Evolutionary conservation across 139 green algal species (phyloP), one percentile per base, ranked within the genome.

Genomic region (Volvox africanus): DNA sequence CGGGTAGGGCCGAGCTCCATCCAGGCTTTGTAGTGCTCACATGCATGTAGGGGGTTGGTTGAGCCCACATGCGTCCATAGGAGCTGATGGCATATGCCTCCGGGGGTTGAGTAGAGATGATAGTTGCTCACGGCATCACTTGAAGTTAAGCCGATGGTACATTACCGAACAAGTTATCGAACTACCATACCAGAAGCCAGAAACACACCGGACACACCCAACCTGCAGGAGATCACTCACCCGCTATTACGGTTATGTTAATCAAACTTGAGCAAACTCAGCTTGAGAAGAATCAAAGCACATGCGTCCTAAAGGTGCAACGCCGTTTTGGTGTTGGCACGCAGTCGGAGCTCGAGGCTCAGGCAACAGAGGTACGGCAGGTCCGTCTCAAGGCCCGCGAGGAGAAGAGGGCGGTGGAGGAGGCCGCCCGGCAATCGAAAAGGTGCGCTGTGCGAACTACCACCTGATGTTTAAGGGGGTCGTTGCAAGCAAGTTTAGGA

Each of bases 341-440:
- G 24, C 76, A 91, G 87, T 76, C 76, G 1, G 24, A 85, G n/a
- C 80, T 88, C 9, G 76, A 89, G 18, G 30, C 36, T 1, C 33
- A 76, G 20, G 50, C 80, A 1, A 50, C 80, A 0, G 67, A 90
- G 21, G 36, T 82, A 14, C 68, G 84, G 37, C 30, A 73, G 55
- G 55, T 75, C 21, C 24, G 30, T 12, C 36, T 77, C 0, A 68
- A 86, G 61, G 37, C 67, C 16, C 71, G 87, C 6, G 87, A 80
- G 19, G 81, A 92, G 24, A 67, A 67, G 76, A 32, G 61, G 1
- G 61, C 76, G 16, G 61, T 61, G 0, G 76, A 86, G 61, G 87
- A 91, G 16, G 76, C 76, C 11, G 5, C 62, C 0, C 61, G 76
- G 17, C 76, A 91, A 18, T 21, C 61, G 18, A 91, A 80, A 55